phyloP scores from a whole-genome alignment of 345 rosid species.

The Pistacia integerrima region DNA sequence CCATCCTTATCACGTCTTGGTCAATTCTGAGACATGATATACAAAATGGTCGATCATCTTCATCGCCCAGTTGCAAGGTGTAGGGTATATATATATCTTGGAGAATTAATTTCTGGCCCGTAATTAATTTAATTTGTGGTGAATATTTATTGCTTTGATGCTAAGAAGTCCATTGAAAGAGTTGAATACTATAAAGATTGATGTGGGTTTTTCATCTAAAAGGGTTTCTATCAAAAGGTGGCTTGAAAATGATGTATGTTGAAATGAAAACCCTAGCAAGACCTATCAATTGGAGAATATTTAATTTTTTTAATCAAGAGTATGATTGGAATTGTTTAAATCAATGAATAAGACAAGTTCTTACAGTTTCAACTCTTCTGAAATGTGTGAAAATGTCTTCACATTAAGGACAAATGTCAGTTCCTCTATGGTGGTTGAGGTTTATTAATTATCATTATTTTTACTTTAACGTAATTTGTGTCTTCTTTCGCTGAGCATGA shows the following conservation, averaged over 20 bases:
- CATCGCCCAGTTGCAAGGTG: conserved; percentile 7
- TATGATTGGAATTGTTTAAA: conserved; percentile 40
- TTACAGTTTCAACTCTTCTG: conserved; percentile 29
- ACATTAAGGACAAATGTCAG: conserved; percentile 25
- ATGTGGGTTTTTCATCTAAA: conserved; percentile 40
- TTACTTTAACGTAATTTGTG: background rate
- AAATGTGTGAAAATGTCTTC: conserved; percentile 23
- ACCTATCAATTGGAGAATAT: conserved; percentile 22
- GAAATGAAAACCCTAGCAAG: conserved; percentile 45
- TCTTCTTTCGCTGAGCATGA: background rate
- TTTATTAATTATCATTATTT: background rate
- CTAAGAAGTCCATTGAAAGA: conserved; percentile 29
- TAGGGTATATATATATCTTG: background rate
- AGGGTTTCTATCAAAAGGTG: conserved; percentile 46
- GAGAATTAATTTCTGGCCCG: background rate
- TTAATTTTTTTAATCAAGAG: background rate
- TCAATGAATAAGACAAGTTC: conserved; percentile 28
- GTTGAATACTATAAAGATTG: conserved; percentile 31
- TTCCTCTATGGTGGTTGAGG: conserved; percentile 11
- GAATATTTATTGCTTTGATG: conserved; percentile 29
- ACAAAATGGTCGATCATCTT: background rate
- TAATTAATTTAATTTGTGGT: background rate
- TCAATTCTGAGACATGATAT: conserved; percentile 29
- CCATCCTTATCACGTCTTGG: conserved; percentile 24
- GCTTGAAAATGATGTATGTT: conserved; percentile 49